These are phyloP conservation scores for Simplicillium sp. DNA, from an alignment of 2,329 filamentous ascomycete species.

Conservation along the genomic window DNA sequence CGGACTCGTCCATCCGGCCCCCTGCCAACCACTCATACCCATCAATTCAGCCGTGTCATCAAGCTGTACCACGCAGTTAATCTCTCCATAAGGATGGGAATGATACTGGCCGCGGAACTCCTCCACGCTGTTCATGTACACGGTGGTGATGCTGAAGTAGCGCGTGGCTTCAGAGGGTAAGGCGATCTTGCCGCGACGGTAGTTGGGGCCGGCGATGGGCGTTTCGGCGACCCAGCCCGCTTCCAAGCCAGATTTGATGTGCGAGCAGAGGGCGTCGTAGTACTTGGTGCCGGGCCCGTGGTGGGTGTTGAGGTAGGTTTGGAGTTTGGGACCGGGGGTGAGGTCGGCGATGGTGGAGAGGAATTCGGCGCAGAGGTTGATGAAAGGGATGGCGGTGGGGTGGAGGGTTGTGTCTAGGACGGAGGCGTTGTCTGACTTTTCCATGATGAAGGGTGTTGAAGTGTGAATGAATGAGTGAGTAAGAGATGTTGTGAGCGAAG, in stretches of 20 bases:
- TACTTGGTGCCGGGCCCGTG: background rate
- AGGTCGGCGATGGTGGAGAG: background rate
- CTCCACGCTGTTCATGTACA: constrained; percentile 43
- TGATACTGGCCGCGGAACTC: constrained; percentile 45
- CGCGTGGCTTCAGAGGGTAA: constrained; percentile 34
- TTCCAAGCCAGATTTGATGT: constrained; percentile 2
- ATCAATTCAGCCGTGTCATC: constrained; percentile 38
- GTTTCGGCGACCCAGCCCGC: constrained; percentile 6
- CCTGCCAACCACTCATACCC: constrained; percentile 47
- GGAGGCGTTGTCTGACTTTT: background rate
- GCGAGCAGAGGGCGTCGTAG: background rate
- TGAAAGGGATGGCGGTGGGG: background rate
- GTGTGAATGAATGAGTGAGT: too few species aligned
- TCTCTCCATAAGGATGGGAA: constrained; percentile 43
- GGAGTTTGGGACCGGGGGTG: background rate
- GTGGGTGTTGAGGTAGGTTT: background rate
- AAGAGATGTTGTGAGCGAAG: too few species aligned
- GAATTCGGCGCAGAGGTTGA: background rate
- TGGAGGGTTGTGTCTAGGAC: background rate
- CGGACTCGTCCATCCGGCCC: constrained; percentile 44
- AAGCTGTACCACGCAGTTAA: constrained; percentile 44
- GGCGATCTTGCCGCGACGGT: constrained; percentile 35
- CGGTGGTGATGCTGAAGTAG: constrained; percentile 46
- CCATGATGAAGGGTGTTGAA: too few species aligned
- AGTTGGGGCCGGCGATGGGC: constrained; percentile 25